Evolutionary conservation across 2,329 filamentous ascomycete genomes (phyloP).

Genomic region (Madurella mycetomatis): DNA sequence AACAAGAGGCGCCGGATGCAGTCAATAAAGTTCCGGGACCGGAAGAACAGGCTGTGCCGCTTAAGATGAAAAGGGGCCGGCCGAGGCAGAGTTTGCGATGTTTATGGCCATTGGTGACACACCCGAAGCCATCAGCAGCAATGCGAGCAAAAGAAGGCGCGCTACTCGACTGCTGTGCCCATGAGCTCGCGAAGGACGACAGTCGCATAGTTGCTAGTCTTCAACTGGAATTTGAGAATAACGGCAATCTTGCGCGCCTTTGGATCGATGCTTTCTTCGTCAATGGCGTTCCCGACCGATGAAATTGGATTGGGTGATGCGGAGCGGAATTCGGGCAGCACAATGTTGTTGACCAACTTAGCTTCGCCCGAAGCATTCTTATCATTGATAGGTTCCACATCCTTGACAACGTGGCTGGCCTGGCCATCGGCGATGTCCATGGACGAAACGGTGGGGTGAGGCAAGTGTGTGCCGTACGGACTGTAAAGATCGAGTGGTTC

Average conservation of each 20-base stretch:
- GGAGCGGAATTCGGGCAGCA: conserved; percentile 17
- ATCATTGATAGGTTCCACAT: neutral
- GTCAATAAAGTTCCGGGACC: neutral
- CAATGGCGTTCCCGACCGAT: conserved; percentile 14
- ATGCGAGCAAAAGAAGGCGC: neutral
- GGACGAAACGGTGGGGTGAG: neutral
- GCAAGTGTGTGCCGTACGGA: conserved; percentile 19
- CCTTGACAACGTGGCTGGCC: neutral
- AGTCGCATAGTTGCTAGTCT: conserved; percentile 36
- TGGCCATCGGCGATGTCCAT: neutral
- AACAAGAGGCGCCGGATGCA: neutral
- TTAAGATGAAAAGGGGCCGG: neutral
- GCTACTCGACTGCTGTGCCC: conserved; percentile 21
- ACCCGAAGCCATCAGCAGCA: neutral
- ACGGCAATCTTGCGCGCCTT: conserved; percentile 33
- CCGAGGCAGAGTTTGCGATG: neutral
- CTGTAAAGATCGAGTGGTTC: neutral
- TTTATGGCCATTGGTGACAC: neutral
- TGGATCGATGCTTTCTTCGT: conserved; percentile 20
- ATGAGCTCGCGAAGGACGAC: conserved; percentile 36
- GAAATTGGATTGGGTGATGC: conserved; percentile 24
- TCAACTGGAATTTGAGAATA: conserved; percentile 35
- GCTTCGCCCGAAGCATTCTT: neutral
- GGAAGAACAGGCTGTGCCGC: neutral
- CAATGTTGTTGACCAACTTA: conserved; percentile 19